Evolutionary conservation across 140 eudicot species (phyloP).

Genomic region (Oenanthe javanica): DNA sequence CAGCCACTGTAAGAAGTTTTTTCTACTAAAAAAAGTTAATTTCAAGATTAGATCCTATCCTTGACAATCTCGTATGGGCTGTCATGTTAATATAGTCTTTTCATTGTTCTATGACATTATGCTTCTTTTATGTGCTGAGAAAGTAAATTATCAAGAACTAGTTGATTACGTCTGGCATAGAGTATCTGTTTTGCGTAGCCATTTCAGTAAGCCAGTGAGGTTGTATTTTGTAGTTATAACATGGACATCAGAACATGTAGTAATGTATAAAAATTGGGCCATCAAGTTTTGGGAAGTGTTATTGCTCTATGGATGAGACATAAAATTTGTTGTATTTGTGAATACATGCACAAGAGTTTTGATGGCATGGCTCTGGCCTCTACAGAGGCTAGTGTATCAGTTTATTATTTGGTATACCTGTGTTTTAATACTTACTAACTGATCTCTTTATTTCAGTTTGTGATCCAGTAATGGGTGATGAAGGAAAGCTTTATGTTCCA

Average conservation of each 20-base stretch:
- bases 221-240: neutral
- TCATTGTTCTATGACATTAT: neutral
- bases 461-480: constrained; percentile 99
- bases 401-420: constrained; percentile 7
- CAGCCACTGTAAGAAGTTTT: too few species aligned
- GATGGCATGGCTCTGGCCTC: neutral
- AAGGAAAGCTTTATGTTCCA: constrained; percentile 95
- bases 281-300: neutral
- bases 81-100: neutral
- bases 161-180: neutral
- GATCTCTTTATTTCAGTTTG: constrained; percentile 50
- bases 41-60: neutral
- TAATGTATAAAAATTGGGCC: neutral
- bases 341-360: neutral
- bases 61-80: neutral
- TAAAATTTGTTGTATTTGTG: neutral
- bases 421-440: neutral
- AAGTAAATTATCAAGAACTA: neutral
- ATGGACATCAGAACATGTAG: neutral
- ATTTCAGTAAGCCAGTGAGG: neutral
- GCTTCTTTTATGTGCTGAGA: neutral
- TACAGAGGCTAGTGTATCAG: neutral
- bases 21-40: neutral
- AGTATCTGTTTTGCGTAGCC: neutral
- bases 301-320: neutral